Evolutionary conservation across 2,329 filamentous ascomycete genomes (phyloP).

Genomic region (Amesomyces nigricolor): DNA sequence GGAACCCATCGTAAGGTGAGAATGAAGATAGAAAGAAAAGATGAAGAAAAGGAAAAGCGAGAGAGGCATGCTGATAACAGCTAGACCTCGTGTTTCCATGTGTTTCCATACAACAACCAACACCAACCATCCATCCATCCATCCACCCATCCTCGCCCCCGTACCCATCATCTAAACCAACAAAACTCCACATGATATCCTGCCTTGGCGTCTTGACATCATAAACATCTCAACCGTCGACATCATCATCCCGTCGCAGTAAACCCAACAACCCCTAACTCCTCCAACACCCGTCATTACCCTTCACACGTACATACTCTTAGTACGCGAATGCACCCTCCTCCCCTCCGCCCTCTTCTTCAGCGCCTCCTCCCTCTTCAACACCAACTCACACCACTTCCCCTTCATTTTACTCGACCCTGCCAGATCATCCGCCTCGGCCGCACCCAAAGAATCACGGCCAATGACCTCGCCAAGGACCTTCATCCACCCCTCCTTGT

Average conservation of each 20-base stretch:
- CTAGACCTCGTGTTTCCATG: background rate
- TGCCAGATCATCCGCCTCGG: slow-evolving; percentile 39
- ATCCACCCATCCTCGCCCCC: slow-evolving; percentile 1
- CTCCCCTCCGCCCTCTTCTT: slow-evolving; percentile 49
- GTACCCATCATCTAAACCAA: slow-evolving; percentile 4
- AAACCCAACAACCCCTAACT: background rate
- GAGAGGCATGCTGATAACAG: background rate
- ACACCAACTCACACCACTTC: slow-evolving; percentile 63
- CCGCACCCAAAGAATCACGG: slow-evolving; percentile 44
- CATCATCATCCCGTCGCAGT: slow-evolving; percentile 3
- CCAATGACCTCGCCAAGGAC: slow-evolving; percentile 68
- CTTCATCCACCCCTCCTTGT: slow-evolving; percentile 94
- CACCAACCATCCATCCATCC: background rate
- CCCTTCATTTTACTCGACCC: slow-evolving; percentile 40
- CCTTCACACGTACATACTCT: slow-evolving; percentile 49
- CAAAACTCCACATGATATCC: slow-evolving; percentile 6
- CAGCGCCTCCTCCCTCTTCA: slow-evolving; percentile 58
- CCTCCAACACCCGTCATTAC: background rate
- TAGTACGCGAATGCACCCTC: slow-evolving; percentile 50
- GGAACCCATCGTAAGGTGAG: background rate
- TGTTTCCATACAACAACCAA: background rate
- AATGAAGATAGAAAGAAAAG: slow-evolving; percentile 17
- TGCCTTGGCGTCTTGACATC: background rate
- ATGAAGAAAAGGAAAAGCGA: slow-evolving; percentile 15
- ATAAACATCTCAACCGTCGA: background rate